Percentiles rank a stretch among this genome's conserved stretches.
Conservation (phyloP, 177 flowering plant genomes). For the Tripterygium wilfordii region DNA sequence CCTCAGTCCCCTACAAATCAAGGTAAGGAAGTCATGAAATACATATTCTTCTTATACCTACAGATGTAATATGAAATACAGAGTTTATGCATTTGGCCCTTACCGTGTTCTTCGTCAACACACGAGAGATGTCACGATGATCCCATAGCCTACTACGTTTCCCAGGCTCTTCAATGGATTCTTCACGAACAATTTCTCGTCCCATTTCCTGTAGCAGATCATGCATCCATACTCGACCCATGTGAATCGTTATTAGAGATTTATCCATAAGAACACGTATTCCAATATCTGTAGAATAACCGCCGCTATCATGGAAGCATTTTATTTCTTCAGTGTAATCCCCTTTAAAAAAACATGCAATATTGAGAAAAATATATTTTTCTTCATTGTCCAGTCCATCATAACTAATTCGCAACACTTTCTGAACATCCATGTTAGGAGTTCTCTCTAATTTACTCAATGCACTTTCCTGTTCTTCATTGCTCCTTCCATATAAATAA, state of each 20-base stretch:
- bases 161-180: conserved; percentile 5
- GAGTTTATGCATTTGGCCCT: not conserved
- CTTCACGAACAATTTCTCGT: conserved; percentile 1
- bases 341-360: no score
- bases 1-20: conserved; percentile 9
- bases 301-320: no score
- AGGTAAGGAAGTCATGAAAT: not conserved
- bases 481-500: no score
- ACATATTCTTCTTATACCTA: not conserved
- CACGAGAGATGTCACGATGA: conserved; percentile 4
- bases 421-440: no score
- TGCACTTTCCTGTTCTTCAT: no score
- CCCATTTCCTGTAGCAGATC: conserved; percentile 14
- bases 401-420: no score
- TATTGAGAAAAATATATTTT: no score
- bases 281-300: not conserved
- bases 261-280: conserved; percentile 6
- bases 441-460: no score
- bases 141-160: conserved; percentile 11
- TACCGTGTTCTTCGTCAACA: not conserved
- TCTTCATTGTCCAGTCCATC: no score
- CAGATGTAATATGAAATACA: not conserved
- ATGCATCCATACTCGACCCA: conserved; percentile 10
- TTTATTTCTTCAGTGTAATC: no score
- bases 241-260: conserved; percentile 1